Evolutionary conservation across 345 rosid genomes (phyloP), one percentile per base, ranked within the genome.

Genomic region (Stellera chamaejasme): DNA sequence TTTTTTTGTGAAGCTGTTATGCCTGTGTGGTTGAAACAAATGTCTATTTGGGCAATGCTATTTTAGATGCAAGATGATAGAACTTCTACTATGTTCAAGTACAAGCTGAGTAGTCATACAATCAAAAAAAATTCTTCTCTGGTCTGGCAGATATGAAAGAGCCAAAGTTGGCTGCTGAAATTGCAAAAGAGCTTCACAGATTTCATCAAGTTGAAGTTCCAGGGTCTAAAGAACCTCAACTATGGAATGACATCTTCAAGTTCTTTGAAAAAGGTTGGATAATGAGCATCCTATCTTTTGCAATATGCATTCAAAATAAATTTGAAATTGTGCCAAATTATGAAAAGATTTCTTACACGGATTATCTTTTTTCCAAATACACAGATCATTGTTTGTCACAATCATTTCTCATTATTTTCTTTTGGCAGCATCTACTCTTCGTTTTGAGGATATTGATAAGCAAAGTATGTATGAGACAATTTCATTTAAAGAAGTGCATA

Each of bases 161-260:
- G 44, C 89, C 96, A 32, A 82, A 82, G 77, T 64, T 84, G 70
- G 84, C 80, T 64, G 91, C 92, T 44, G 81, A 82, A 74, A 87
- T 93, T 60, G 94, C 99, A n/a, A 87, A 77, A 75, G 75, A 93
- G 63, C 88, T 93, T 66, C 77, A 51, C 16, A 82, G 59, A 69
- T 93, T 89, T 77, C 97, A 93, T 73, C 64, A 70, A 66, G 94
- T 87, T 62, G 82, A 84, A 59, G 77, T 93, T 63, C 91, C 99
- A 11, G 94, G 97, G 44, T 80, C 87, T 67, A 81, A 81, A 72
- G 99, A 87, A 65, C 94, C 99, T 68, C 96, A 93, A 67, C 76
- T 89, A 14, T 93, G 97, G 97, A 71, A 72, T 69, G 99, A 89
- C 46, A 72, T 93, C 56, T 77, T 79, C 67, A 89, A 80, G 81